These are phyloP conservation scores for Cryptosporidium baileyi DNA, from an alignment of 169 alveolate genomes.

Conservation along the genomic window DNA sequence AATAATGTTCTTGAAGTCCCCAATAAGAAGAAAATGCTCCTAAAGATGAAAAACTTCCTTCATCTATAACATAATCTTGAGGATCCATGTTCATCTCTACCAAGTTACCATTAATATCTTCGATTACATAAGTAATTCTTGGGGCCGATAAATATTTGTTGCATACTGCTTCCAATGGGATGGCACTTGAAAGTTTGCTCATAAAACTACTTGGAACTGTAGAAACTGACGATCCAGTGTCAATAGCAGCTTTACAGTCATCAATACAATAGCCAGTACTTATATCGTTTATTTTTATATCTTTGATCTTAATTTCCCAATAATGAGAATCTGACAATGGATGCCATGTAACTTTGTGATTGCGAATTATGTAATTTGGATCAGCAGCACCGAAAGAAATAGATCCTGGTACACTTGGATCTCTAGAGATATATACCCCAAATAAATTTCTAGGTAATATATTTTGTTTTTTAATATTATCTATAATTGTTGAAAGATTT, in stretches of 20 bases:
- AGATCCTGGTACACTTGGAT: conserved; percentile 70
- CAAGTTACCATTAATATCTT: conserved; percentile 75
- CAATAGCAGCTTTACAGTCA: conserved; percentile 88
- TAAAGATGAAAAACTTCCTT: conserved; percentile 71
- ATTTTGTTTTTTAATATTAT: conserved; percentile 79
- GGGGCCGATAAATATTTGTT: background rate
- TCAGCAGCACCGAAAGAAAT: conserved; percentile 86
- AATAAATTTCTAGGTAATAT: conserved; percentile 83
- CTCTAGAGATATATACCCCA: conserved; percentile 85
- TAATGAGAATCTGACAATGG: conserved; percentile 78
- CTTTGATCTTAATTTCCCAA: conserved; percentile 88
- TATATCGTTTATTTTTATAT: conserved; percentile 77
- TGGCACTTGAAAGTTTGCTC: conserved; percentile 18
- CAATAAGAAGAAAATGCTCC: conserved; percentile 26
- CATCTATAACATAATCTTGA: conserved; percentile 78
- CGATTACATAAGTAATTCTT: conserved; percentile 72
- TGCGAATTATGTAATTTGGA: conserved; percentile 82
- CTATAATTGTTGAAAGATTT: conserved; percentile 76
- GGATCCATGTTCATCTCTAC: conserved; percentile 76
- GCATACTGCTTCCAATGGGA: conserved; percentile 57
- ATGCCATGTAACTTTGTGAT: conserved; percentile 86
- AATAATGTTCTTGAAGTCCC: conserved; percentile 71
- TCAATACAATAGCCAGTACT: conserved; percentile 72
- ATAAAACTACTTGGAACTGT: conserved; percentile 57
- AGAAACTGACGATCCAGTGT: conserved; percentile 84